phyloP scores from a whole-genome alignment of 306 rosid genomes.

The Astragalus membranaceus region DNA sequence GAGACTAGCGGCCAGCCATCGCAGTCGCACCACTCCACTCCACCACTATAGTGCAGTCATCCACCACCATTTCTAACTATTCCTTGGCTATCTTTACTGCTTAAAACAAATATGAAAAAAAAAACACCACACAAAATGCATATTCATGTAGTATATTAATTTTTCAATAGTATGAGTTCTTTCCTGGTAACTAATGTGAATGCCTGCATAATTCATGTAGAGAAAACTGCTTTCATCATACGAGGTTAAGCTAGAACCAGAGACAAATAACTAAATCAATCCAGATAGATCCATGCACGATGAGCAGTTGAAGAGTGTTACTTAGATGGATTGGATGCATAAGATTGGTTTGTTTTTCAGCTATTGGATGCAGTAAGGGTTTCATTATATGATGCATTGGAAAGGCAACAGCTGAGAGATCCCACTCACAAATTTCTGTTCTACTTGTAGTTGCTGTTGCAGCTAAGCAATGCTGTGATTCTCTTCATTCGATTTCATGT shows the following conservation, averaged over 20 bases:
- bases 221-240: conserved; percentile 65
- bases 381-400: conserved; percentile 1
- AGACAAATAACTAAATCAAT: conserved; percentile 21
- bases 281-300: conserved; percentile 15
- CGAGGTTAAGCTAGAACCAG: conserved; percentile 41
- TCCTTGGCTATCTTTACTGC: too few species aligned
- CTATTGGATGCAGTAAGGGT: not conserved
- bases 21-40: too few species aligned
- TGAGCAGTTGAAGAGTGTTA: conserved; percentile 29
- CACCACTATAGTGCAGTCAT: too few species aligned
- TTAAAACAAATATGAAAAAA: too few species aligned
- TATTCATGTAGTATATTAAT: not conserved
- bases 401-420: conserved; percentile 1
- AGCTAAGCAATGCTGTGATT: conserved; percentile 4
- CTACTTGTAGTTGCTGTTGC: not conserved
- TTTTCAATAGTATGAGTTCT: not conserved
- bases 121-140: not conserved
- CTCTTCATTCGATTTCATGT: conserved; percentile 6
- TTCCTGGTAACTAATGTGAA: not conserved
- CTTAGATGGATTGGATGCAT: conserved; percentile 15
- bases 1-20: too few species aligned
- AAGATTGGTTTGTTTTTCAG: not conserved
- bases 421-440: too few species aligned
- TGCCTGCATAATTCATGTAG: conserved; percentile 37
- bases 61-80: too few species aligned